Percentiles rank a stretch among this genome's conserved stretches.
phyloP scores from a whole-genome alignment of 176 grass and related monocot genomes.

The Raddia guianensis region DNA sequence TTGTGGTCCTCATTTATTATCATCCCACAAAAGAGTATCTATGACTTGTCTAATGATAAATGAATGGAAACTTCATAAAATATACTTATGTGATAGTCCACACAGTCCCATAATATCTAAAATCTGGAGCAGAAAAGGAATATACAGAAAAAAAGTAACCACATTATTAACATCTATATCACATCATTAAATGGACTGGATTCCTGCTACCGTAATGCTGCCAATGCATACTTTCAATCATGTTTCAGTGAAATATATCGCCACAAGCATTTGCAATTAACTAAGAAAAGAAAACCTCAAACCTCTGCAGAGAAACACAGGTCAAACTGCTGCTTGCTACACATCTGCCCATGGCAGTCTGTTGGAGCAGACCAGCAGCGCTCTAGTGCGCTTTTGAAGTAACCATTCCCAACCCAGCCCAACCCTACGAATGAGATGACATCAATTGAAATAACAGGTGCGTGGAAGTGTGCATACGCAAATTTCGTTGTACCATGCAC shows the following conservation, averaged over 20 bases:
- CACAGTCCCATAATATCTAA: neutral
- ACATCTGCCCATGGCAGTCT: neutral
- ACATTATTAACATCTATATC: neutral
- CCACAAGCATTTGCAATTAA: neutral
- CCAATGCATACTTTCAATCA: neutral
- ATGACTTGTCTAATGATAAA: neutral
- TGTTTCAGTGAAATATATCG: neutral
- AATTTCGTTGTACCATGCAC: neutral
- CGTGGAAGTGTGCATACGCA: neutral
- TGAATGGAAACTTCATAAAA: conserved; percentile 9
- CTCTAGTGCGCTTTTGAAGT: neutral
- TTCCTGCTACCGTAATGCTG: neutral
- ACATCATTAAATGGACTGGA: neutral
- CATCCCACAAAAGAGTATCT: neutral
- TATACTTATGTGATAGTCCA: neutral
- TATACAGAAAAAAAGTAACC: neutral
- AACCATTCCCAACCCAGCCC: neutral
- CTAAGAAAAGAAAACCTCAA: neutral
- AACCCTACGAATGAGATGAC: conserved; percentile 9
- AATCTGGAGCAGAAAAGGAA: neutral
- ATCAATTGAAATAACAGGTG: neutral
- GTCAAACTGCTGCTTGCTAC: neutral
- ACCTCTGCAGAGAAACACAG: neutral
- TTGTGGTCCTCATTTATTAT: neutral
- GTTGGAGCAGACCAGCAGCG: neutral